Conservation (phyloP, 1,284 basidiomycete species). For the Tilletia setariae region DNA sequence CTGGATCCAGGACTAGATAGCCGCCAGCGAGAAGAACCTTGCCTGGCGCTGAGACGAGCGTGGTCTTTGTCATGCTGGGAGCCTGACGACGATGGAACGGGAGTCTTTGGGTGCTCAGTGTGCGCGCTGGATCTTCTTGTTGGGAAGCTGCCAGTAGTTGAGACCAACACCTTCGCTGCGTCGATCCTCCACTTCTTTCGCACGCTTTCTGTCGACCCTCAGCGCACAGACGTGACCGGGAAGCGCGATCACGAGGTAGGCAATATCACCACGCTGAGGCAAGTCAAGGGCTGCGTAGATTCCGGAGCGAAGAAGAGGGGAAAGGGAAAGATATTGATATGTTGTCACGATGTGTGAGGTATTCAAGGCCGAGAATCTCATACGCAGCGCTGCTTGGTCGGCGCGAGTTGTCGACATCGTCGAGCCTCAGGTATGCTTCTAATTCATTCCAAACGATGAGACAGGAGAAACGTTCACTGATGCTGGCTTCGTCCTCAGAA, state of each 20-base stretch:
- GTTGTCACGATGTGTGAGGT: no score
- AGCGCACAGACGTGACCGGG: no score
- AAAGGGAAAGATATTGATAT: no score
- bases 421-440: not conserved
- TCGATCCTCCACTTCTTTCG: slow-evolving; percentile 14
- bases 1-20: slow-evolving; percentile 52
- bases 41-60: slow-evolving; percentile 79
- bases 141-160: not conserved
- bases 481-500: not conserved
- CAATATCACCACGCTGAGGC: no score
- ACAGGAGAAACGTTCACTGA: not conserved
- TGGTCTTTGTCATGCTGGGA: not conserved
- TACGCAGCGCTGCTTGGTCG: no score
- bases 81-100: not conserved
- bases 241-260: no score
- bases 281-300: no score
- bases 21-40: slow-evolving; percentile 73
- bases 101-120: no score
- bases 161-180: not conserved
- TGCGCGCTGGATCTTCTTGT: not conserved
- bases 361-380: no score
- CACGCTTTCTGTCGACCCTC: slow-evolving; percentile 3
- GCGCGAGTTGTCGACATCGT: no score
- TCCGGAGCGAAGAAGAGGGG: no score
- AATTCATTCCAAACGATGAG: not conserved